Percentiles rank a stretch among this genome's conserved stretches.
Conservation (phyloP, 2,329 filamentous ascomycete species). For the Cladosporium sp. region DNA sequence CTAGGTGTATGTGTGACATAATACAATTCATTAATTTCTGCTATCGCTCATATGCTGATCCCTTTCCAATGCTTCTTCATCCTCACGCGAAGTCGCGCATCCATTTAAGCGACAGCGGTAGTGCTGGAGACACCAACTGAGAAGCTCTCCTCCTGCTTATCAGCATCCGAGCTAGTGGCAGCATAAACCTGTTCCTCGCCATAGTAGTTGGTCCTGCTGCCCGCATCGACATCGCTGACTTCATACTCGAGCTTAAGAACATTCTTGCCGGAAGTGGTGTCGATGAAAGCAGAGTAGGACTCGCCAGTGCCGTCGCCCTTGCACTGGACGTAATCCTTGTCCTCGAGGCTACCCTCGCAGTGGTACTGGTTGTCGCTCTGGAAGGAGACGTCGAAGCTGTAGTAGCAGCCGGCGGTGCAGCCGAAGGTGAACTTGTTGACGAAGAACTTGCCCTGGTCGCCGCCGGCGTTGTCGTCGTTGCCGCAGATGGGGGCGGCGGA, state of each 20-base stretch:
- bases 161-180: conserved; percentile 18
- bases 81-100: no score
- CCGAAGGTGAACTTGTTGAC: conserved; percentile 25
- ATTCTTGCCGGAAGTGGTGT: conserved; percentile 16
- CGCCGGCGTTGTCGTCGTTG: not conserved
- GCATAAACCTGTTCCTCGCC: conserved; percentile 22
- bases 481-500: conserved; percentile 15
- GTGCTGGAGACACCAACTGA: conserved; percentile 16
- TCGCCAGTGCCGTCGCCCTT: conserved; percentile 13
- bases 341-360: conserved; percentile 19
- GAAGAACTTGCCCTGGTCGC: conserved; percentile 14
- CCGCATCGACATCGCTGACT: conserved; percentile 9
- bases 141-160: conserved; percentile 19
- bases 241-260: conserved; percentile 19
- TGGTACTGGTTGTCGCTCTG: conserved; percentile 17
- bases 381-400: conserved; percentile 20
- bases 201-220: conserved; percentile 15
- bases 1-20: no score
- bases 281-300: conserved; percentile 19
- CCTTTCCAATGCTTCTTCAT: no score
- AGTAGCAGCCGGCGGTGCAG: conserved; percentile 23
- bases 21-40: no score
- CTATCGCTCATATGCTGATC: no score
- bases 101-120: conserved; percentile 16
- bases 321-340: conserved; percentile 23